Base-by-base conservation (phyloP, 257 asterid species). In the Lithospermum erythrorhizon region DNA sequence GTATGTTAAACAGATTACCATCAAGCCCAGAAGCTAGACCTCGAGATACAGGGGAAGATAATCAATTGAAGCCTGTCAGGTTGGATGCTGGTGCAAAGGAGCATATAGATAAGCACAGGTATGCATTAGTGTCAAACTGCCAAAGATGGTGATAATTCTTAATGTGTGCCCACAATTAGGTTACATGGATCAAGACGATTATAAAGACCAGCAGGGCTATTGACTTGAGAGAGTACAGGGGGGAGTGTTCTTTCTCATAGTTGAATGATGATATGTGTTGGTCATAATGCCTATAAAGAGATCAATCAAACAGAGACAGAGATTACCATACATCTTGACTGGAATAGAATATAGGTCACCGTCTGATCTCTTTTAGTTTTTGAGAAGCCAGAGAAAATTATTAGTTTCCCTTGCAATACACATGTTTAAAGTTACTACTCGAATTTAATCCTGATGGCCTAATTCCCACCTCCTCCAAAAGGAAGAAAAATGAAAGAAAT, bases 21-120 rank as follows among this genome's bases (percentile, higher is more conserved):
- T 76, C 84, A 22, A 24, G 52, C 27, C 19, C 21, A 47, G 89
- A 73, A 70, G 79, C 79, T 56, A 72, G 67, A 68, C 55, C 85
- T 54, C 79, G 67, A 61, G 81, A 65, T 37, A 48, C 65, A 5
- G 70, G 55, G 59, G 82, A 78, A 53, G 82, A 68, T 53, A 75
- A 73, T 67, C 68, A 75, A 66, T 53, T 76, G 18, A 60, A 56
- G 58, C 78, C 86, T 22, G 86, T 89, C 76, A 89, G 89, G 71
- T 67, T 93, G 81, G 98, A 93, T 79, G 81, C 85, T 64, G 86
- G 76, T 61, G 95, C 95, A 32, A 83, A 78, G 55, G 77, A 78
- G 73, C 95, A 80, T 65, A 89, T 89, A 69, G 94, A 83, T 21
- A 93, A 84, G 75, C 96, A 93, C 74, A 81, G 95, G 98, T 93